phyloP scores from a whole-genome alignment of 345 rosid species.

The Aethionema arabicum region DNA sequence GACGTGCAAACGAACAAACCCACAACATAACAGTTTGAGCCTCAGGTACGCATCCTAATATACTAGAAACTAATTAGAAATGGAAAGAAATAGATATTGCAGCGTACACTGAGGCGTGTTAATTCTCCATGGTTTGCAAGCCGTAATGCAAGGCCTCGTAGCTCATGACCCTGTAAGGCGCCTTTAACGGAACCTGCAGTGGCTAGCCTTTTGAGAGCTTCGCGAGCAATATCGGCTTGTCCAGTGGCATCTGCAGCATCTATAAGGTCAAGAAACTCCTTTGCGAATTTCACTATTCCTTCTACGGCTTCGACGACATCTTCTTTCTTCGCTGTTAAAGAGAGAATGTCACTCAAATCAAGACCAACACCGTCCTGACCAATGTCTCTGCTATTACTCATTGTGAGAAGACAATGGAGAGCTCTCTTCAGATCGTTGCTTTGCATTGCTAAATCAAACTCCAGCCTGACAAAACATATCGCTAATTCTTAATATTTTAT shows the following conservation, averaged over 20 bases:
- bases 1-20: no score
- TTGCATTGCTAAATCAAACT: constrained; percentile 97
- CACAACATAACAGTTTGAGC: not conserved
- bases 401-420: constrained; percentile 90
- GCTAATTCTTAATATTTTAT: constrained; percentile 2
- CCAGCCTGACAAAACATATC: constrained; percentile 58
- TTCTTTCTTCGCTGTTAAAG: constrained; percentile 78
- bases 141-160: constrained; percentile 91
- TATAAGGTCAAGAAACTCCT: constrained; percentile 93
- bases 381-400: constrained; percentile 95
- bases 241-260: constrained; percentile 99
- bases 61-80: constrained; percentile 18
- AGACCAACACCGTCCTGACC: constrained; percentile 78
- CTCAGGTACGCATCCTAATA: not conserved
- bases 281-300: constrained; percentile 87
- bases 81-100: constrained; percentile 17
- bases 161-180: constrained; percentile 81
- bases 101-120: constrained; percentile 78
- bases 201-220: constrained; percentile 93
- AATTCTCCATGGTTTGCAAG: constrained; percentile 98
- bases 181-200: constrained; percentile 97
- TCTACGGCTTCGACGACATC: constrained; percentile 90
- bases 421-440: constrained; percentile 98
- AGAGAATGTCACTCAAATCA: constrained; percentile 84
- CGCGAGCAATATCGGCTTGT: constrained; percentile 85